Base-by-base conservation (phyloP, 2,329 filamentous ascomycete genomes). In the Colletotrichum aenigma region DNA sequence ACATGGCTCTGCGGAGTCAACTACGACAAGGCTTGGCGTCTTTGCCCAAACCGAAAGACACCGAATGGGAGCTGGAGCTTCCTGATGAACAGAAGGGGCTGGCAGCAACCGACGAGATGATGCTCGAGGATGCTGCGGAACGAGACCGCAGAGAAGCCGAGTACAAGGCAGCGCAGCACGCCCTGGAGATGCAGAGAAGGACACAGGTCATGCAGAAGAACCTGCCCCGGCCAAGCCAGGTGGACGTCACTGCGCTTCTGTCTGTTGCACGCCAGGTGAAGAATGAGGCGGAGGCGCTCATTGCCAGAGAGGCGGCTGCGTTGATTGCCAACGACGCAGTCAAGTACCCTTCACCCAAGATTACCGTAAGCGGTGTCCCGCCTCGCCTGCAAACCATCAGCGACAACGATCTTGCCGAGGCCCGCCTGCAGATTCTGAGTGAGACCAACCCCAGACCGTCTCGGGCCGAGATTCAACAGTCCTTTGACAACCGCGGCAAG, bases 31-130 rank as follows among this genome's bases (percentile, higher is more conserved):
- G 94, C 56, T 90, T 99, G n/a, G 91, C 95, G 6, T 92, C 95
- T 26, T 89, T 99, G 18, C 97, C 97, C 1, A 97, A 95, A 81
- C 97, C 97, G 1, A 98, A 98, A 81, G 95, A 98, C 81, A 94
- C 92, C 0, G 96, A 98, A 78, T 98, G 95, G 94, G 97, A 98
- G 79, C 91, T 98, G 61, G 96, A 98, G 82, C 87, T 98, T 38
- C 96, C 96, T 0, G 95, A 97, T 55, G 96, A 98, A 78, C 89
- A 94, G 77, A 87, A 91, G 76, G 95, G 97, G 79, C 81, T 86
- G 4, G 84, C 77, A 30, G 80, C 81, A n/a, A 79, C 82, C 3
- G 85, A 85, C 6, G 86, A 89, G 28, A 88, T 91, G 69, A 80
- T 89, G 13, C 90, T 91, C 70, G 89, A 91, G 79, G 89, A 90